These are phyloP conservation scores for Colletotrichum echinochloae DNA, from an alignment of 2,329 filamentous ascomycete genomes.

Conservation along the genomic window DNA sequence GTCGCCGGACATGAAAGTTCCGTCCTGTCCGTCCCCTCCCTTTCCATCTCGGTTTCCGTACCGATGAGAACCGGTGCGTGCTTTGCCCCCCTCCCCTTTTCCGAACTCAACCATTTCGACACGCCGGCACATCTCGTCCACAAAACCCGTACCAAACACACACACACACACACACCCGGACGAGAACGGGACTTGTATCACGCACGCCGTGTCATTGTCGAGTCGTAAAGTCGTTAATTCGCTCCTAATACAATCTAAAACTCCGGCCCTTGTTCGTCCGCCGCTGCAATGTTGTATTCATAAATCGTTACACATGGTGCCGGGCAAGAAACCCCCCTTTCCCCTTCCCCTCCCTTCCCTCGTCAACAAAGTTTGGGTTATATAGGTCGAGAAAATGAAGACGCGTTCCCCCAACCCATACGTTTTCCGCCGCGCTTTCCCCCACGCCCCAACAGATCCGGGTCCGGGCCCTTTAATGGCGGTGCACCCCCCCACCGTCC, in stretches of 20 bases:
- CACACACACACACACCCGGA: too few species aligned
- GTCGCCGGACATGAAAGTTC: too few species aligned
- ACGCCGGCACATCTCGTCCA: too few species aligned
- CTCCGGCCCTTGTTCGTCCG: conserved; percentile 33
- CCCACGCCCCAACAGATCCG: background rate
- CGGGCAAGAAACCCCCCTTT: conserved; percentile 23
- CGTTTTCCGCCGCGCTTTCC: too few species aligned
- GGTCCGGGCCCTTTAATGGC: conserved; percentile 37
- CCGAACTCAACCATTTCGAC: too few species aligned
- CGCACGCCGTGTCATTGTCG: background rate
- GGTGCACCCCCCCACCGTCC: conserved; percentile 22
- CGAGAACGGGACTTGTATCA: background rate
- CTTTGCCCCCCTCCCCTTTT: too few species aligned
- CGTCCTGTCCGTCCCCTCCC: too few species aligned
- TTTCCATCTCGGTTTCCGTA: too few species aligned
- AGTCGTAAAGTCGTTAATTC: conserved; percentile 40
- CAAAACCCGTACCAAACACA: too few species aligned
- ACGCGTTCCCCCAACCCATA: background rate
- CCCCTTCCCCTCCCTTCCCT: background rate
- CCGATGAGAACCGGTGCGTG: too few species aligned
- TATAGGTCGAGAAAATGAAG: conserved; percentile 24
- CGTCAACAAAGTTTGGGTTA: conserved; percentile 1
- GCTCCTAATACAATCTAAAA: conserved; percentile 39
- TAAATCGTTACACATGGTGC: conserved; percentile 40
- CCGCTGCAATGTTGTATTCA: conserved; percentile 39